phyloP scores from a whole-genome alignment of 1,284 basidiomycete species.

The Naganishia albida region DNA sequence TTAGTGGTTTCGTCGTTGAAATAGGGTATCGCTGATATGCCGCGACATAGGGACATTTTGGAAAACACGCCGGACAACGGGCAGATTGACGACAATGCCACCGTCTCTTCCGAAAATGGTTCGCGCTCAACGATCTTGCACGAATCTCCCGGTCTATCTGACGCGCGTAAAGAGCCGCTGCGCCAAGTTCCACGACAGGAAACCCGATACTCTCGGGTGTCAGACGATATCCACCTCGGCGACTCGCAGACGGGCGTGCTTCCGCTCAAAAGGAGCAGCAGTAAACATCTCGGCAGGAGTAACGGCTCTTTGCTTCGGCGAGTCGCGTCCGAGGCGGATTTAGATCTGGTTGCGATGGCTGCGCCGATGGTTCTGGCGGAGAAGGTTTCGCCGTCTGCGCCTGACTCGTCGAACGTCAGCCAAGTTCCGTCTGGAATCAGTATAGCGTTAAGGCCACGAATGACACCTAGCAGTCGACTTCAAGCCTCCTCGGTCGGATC shows the following conservation, averaged over 20 bases:
- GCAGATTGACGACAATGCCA: background rate
- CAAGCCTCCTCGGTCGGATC: slow-evolving; percentile 8
- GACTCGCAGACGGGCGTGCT: slow-evolving; percentile 44
- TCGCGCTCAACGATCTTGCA: slow-evolving; percentile 22
- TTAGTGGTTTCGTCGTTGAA: slow-evolving; percentile 50
- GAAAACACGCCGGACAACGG: slow-evolving; percentile 23
- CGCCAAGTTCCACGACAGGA: background rate
- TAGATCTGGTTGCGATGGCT: slow-evolving; percentile 31
- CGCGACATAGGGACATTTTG: slow-evolving; percentile 26
- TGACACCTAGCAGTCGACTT: slow-evolving; percentile 14
- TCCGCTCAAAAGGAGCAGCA: slow-evolving; percentile 29
- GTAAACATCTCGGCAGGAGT: slow-evolving; percentile 40
- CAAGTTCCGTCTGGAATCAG: background rate
- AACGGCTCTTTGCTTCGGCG: slow-evolving; percentile 40
- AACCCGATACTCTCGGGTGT: slow-evolving; percentile 30
- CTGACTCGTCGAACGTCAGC: background rate
- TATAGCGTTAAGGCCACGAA: slow-evolving; percentile 1
- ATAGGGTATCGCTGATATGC: background rate
- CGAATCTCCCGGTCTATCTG: background rate
- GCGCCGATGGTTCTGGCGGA: background rate
- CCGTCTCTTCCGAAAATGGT: slow-evolving; percentile 22
- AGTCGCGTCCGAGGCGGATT: slow-evolving; percentile 50
- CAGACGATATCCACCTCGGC: slow-evolving; percentile 48
- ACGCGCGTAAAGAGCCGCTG: background rate
- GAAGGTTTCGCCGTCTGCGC: background rate